These are phyloP conservation scores for Thielaviopsis musarum DNA, from an alignment of 2,329 filamentous ascomycete species.

Conservation along the genomic window DNA sequence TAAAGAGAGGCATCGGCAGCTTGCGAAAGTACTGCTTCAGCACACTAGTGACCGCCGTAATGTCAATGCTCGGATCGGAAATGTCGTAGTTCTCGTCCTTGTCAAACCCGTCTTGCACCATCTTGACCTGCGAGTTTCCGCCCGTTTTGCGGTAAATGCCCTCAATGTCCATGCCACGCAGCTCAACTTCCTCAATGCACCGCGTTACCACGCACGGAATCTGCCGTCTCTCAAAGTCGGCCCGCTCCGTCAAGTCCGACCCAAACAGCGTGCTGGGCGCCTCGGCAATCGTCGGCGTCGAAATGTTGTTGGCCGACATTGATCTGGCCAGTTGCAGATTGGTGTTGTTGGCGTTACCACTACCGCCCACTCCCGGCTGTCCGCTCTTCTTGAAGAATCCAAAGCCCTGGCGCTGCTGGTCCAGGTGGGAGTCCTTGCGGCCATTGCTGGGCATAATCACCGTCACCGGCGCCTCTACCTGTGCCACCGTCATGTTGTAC, in stretches of 20 bases:
- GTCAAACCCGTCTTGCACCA: constrained; percentile 83
- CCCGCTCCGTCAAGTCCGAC: constrained; percentile 69
- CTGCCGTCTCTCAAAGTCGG: constrained; percentile 74
- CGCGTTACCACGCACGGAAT: constrained; percentile 83
- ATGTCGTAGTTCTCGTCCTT: constrained; percentile 76
- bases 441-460: constrained; percentile 12
- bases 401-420: constrained; percentile 39
- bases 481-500: constrained; percentile 49
- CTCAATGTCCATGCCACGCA: constrained; percentile 91
- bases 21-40: constrained; percentile 97
- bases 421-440: constrained; percentile 19
- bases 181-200: constrained; percentile 92
- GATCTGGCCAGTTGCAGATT: constrained; percentile 7
- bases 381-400: constrained; percentile 48
- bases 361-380: background rate
- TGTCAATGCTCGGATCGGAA: constrained; percentile 82
- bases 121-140: constrained; percentile 77
- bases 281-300: constrained; percentile 15
- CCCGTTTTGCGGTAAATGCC: constrained; percentile 97
- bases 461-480: constrained; percentile 30
- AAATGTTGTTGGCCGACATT: constrained; percentile 5
- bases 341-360: background rate
- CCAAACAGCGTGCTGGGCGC: constrained; percentile 57
- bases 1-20: constrained; percentile 74
- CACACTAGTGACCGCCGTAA: constrained; percentile 87